phyloP scores from a whole-genome alignment of 306 rosid genomes.

The Rosa persica region DNA sequence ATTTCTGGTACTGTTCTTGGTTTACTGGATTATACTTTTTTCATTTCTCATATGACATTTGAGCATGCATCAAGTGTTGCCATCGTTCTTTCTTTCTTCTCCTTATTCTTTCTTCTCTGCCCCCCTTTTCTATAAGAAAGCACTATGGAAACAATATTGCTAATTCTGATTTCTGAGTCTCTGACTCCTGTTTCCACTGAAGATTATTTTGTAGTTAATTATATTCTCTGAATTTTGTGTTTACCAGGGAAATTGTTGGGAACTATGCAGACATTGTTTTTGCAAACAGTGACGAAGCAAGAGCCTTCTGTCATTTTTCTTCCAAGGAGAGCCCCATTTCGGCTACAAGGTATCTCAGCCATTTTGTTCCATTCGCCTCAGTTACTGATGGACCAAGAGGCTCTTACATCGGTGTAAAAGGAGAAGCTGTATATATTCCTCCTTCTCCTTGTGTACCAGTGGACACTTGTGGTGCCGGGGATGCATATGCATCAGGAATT shows the following conservation, averaged over 20 bases:
- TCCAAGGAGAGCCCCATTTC: constrained; percentile 55
- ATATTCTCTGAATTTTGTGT: constrained; percentile 1
- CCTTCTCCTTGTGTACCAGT: constrained; percentile 82
- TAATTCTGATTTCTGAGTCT: background rate
- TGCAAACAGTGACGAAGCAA: constrained; percentile 85
- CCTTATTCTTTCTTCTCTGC: too few species aligned
- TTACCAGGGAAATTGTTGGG: constrained; percentile 77
- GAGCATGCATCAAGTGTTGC: background rate
- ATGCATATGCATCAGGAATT: constrained; percentile 90
- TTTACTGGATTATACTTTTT: constrained; percentile 1
- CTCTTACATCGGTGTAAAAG: constrained; percentile 81
- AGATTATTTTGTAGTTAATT: background rate
- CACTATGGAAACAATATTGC: background rate
- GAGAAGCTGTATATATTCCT: constrained; percentile 83
- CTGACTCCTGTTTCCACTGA: background rate
- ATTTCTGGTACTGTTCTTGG: constrained; percentile 59
- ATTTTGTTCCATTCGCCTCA: constrained; percentile 79
- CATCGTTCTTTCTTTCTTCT: background rate
- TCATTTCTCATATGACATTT: background rate
- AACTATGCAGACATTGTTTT: constrained; percentile 73
- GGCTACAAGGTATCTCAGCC: constrained; percentile 79
- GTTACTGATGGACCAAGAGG: constrained; percentile 86
- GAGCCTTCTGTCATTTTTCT: constrained; percentile 70
- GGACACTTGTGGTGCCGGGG: constrained; percentile 98
- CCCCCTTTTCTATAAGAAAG: background rate